Evolutionary conservation across 495 filamentous ascomycete genomes (phyloP).

Genomic region (Penicillium soppii): DNA sequence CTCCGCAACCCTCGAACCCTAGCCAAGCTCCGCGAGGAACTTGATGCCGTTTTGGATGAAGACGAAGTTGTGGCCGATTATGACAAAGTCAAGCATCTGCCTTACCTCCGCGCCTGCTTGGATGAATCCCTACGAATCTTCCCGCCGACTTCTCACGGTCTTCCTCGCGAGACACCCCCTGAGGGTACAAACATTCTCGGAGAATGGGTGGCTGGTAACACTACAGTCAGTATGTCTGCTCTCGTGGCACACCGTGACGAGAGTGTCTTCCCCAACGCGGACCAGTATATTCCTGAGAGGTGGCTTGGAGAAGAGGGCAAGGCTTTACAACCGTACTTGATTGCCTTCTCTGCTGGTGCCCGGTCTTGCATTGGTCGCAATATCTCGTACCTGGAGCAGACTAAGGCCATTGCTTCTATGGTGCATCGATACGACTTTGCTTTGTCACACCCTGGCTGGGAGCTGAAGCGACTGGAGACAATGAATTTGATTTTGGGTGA

Average conservation of each 20-base stretch:
- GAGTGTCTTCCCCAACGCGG: slow-evolving; percentile 28
- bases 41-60: slow-evolving; percentile 45
- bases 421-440: slow-evolving; percentile 47
- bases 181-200: slow-evolving; percentile 31
- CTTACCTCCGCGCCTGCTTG: slow-evolving; percentile 38
- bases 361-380: slow-evolving; percentile 47
- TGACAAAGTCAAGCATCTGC: slow-evolving; percentile 42
- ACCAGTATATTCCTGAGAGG: slow-evolving; percentile 36
- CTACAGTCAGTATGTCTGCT: slow-evolving; percentile 33
- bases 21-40: slow-evolving; percentile 54
- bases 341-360: slow-evolving; percentile 43
- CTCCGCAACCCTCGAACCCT: slow-evolving; percentile 51
- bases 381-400: slow-evolving; percentile 47
- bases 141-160: slow-evolving; percentile 25
- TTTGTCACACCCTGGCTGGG: slow-evolving; percentile 36
- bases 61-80: slow-evolving; percentile 42
- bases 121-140: slow-evolving; percentile 42
- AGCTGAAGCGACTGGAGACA: slow-evolving; percentile 37
- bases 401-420: slow-evolving; percentile 38
- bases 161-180: slow-evolving; percentile 28
- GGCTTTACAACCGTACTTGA: slow-evolving; percentile 40
- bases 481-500: slow-evolving; percentile 38
- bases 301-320: slow-evolving; percentile 41
- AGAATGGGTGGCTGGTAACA: slow-evolving; percentile 31
- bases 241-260: slow-evolving; percentile 33